Conservation (phyloP, 495 filamentous ascomycete species). For the Talaromyces stipitatus region DNA sequence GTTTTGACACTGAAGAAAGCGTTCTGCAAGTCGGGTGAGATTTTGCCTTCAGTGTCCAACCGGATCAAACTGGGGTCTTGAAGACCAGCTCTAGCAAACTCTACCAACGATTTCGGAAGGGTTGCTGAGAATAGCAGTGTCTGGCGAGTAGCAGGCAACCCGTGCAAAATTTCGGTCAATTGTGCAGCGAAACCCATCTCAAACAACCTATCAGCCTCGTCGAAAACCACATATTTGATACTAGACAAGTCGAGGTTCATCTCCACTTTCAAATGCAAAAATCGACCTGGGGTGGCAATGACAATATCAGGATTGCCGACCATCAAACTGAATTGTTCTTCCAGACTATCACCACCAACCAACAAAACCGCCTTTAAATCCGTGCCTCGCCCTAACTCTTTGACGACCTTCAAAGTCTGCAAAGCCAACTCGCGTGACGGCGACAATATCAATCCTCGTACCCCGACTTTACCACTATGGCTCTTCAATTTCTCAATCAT, state of each 20-base stretch:
- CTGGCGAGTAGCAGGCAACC: constrained; percentile 74
- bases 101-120: constrained; percentile 83
- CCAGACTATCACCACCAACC: constrained; percentile 89
- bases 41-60: constrained; percentile 88
- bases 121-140: constrained; percentile 94
- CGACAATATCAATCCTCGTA: constrained; percentile 78
- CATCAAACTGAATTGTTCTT: constrained; percentile 94
- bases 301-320: constrained; percentile 90
- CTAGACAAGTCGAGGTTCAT: constrained; percentile 84
- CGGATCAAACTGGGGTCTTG: constrained; percentile 83
- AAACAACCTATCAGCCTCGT: constrained; percentile 93
- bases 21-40: constrained; percentile 86
- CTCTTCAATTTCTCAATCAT: constrained; percentile 91
- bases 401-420: constrained; percentile 93
- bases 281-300: constrained; percentile 92
- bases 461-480: constrained; percentile 80
- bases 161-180: constrained; percentile 85
- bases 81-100: constrained; percentile 89
- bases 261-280: constrained; percentile 91
- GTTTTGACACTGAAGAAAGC: constrained; percentile 91
- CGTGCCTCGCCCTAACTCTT: constrained; percentile 84
- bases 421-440: constrained; percentile 88
- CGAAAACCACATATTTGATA: constrained; percentile 87
- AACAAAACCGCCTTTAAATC: constrained; percentile 82
- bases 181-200: constrained; percentile 97